Evolutionary conservation across 1,139 yeast species (phyloP).

Genomic region (Diutina rugosa): DNA sequence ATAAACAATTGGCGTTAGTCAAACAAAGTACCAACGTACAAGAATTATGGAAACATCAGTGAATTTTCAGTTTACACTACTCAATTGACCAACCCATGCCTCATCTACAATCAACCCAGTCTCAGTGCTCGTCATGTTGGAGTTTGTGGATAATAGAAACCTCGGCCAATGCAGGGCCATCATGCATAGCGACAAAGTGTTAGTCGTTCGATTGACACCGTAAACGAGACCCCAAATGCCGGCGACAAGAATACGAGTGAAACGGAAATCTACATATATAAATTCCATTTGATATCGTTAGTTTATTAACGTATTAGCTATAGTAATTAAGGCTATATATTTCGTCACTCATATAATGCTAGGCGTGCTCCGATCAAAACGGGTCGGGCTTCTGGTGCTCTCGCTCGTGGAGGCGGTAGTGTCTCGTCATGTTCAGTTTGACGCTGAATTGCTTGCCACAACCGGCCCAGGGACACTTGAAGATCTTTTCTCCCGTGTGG

Average conservation of each 20-base stretch:
- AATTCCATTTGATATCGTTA: not conserved
- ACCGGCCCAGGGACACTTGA: constrained; percentile 47
- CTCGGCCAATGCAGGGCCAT: not conserved
- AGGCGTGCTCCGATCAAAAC: not conserved
- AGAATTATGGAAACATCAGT: too few species aligned
- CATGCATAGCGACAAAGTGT: not conserved
- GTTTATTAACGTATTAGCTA: not conserved
- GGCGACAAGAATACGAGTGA: too few species aligned
- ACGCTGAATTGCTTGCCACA: constrained; percentile 71
- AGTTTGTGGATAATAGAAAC: too few species aligned
- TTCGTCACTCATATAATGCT: not conserved
- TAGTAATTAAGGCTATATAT: not conserved
- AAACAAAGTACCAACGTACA: too few species aligned
- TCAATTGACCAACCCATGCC: too few species aligned
- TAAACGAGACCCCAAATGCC: too few species aligned
- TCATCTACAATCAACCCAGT: too few species aligned
- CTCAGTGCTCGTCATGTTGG: too few species aligned
- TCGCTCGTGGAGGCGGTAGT: constrained; percentile 42
- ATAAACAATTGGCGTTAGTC: too few species aligned
- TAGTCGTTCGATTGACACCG: too few species aligned
- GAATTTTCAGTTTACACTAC: too few species aligned
- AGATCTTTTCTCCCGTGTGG: constrained; percentile 82
- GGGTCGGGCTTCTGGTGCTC: not conserved
- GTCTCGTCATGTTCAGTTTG: constrained; percentile 71
- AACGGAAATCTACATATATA: too few species aligned